Evolutionary conservation across 306 rosid genomes (phyloP), one percentile per base, ranked within the genome.

Genomic region (Medicago lupulina): DNA sequence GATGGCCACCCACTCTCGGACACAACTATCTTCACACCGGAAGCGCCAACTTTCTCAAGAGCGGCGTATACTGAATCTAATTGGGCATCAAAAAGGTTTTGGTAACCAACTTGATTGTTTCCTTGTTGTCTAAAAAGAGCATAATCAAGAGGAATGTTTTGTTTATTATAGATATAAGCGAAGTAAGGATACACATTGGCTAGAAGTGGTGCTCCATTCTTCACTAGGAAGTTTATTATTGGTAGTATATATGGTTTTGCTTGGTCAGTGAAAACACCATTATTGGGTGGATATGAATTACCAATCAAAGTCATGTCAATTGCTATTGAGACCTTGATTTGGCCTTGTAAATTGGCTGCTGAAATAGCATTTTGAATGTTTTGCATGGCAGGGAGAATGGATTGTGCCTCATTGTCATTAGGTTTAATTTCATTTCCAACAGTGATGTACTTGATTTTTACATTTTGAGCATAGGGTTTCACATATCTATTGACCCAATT

Each of bases 1-100:
- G 91, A 88, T 9, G 93, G 96, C 96, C 96, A 92, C 5, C 97
- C 92, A 9, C 83, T 92, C 80, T 92, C 93, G 0, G 91, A 81
- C 19, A 88, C 89, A 17, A 92, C 89, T 1, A 88, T 61, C 16
- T 60, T 15, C 82, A 88, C 6, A 13, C 62, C 28, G 5, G 81
- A 31, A 4, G 76, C 92, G 0, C 86, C 87, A 0, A 60, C 25
- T 38, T 85, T 88, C 82, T 86, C 92, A 23, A 88, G 83, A 15
- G 97, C 91, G 8, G 79, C 76, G 10, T 92, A 86, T 0, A 79
- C 40, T 18, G 92, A 31, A 67, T 88, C 97, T 76, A 88, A 1
- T 55, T 73, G 57, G 4, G 92, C 89, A 53, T 80, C 87, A 55
- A 86, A 84, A 4, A 88, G 58, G 68, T 81, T 90, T 41, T 68